Conservation (phyloP, 1,284 basidiomycete species). For the Thecaphora thlaspeos region DNA sequence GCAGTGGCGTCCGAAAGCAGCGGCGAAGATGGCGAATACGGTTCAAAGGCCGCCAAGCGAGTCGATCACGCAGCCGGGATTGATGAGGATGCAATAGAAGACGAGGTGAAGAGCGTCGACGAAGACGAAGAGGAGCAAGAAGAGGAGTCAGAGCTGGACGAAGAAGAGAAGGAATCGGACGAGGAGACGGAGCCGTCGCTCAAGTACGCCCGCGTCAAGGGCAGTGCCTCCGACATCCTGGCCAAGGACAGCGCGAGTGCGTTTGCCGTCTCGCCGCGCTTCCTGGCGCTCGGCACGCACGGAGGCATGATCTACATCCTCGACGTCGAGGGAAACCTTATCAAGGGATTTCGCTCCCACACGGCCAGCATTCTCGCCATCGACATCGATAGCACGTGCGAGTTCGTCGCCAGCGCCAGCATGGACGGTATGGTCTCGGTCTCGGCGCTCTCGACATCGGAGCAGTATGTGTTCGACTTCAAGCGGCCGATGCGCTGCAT, state of each 20-base stretch:
- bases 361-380: slow-evolving; percentile 85
- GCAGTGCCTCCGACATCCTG: slow-evolving; percentile 74
- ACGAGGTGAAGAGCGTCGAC: too few relatives aligned
- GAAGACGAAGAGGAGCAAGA: slow-evolving; percentile 17
- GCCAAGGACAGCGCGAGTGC: slow-evolving; percentile 69
- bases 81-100: neutral
- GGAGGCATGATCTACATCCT: slow-evolving; percentile 85
- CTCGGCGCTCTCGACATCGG: slow-evolving; percentile 73
- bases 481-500: slow-evolving; percentile 88
- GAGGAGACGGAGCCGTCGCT: slow-evolving; percentile 63
- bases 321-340: slow-evolving; percentile 73
- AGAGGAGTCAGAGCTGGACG: slow-evolving; percentile 14
- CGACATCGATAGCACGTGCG: slow-evolving; percentile 76
- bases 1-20: too few relatives aligned
- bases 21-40: too few relatives aligned
- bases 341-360: slow-evolving; percentile 90
- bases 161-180: slow-evolving; percentile 14
- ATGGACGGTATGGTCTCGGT: slow-evolving; percentile 93
- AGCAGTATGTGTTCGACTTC: slow-evolving; percentile 86
- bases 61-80: neutral
- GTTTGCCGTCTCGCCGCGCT: slow-evolving; percentile 64
- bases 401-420: slow-evolving; percentile 88
- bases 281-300: slow-evolving; percentile 82
- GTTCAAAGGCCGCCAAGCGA: too few relatives aligned
- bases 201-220: slow-evolving; percentile 82